Conservation (phyloP, 2,329 filamentous ascomycete species). For the Fusarium subglutinans region DNA sequence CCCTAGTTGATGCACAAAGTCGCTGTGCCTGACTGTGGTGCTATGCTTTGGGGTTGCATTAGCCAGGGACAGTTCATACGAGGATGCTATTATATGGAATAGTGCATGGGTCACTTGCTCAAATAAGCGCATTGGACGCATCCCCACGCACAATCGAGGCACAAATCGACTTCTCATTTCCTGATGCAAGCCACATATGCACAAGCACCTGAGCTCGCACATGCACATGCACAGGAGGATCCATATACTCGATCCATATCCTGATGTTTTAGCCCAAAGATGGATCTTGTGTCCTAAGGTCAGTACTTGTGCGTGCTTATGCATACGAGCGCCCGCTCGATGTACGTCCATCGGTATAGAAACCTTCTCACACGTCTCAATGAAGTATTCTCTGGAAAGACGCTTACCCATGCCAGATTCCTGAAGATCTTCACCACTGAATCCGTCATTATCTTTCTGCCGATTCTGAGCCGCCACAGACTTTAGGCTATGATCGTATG, state of each 20-base stretch:
- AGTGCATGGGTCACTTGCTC: constrained; percentile 21
- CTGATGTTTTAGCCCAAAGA: constrained; percentile 13
- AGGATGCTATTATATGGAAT: constrained; percentile 19
- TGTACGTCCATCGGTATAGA: constrained; percentile 3
- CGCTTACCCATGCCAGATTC: constrained; percentile 8
- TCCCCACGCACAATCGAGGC: constrained; percentile 37
- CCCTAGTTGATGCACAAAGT: constrained; percentile 49
- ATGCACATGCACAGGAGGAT: constrained; percentile 21
- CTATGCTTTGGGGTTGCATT: constrained; percentile 43
- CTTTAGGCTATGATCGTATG: background rate
- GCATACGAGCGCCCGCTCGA: constrained; percentile 22
- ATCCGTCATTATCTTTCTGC: constrained; percentile 10
- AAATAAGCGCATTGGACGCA: constrained; percentile 14
- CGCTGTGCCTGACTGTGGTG: constrained; percentile 21
- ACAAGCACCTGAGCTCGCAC: constrained; percentile 26
- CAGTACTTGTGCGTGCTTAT: constrained; percentile 22
- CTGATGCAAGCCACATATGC: constrained; percentile 41
- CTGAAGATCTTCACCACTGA: constrained; percentile 30
- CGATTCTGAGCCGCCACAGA: constrained; percentile 4
- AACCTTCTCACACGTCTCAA: background rate
- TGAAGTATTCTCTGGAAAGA: constrained; percentile 5
- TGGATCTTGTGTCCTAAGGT: constrained; percentile 13
- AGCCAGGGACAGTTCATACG: constrained; percentile 42
- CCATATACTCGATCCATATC: constrained; percentile 5
- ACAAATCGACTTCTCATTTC: constrained; percentile 43